phyloP scores from a whole-genome alignment of 192 early-diverging fungal genomes.

The Geranomyces michiganensis region DNA sequence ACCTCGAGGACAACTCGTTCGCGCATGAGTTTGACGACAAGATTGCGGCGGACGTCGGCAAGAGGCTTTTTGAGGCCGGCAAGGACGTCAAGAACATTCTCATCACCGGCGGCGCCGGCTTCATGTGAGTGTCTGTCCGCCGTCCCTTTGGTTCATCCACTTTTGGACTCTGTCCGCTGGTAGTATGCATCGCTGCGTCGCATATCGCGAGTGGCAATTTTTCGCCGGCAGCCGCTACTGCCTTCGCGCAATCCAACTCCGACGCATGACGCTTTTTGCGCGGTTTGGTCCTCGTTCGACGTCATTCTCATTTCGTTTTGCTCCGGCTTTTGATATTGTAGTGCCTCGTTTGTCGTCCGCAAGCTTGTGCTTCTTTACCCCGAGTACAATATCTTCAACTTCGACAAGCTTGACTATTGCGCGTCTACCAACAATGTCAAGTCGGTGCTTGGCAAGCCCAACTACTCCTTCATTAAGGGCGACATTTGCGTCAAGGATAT shows the following conservation, averaged over 20 bases:
- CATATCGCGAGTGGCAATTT: no score
- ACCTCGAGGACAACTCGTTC: no score
- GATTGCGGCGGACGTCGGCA: constrained; percentile 26
- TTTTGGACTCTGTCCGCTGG: no score
- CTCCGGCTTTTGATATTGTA: constrained; percentile 25
- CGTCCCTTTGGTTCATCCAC: no score
- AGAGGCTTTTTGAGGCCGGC: constrained; percentile 16
- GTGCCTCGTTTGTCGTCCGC: constrained; percentile 67
- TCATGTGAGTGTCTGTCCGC: no score
- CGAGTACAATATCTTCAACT: constrained; percentile 64
- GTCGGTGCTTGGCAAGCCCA: constrained; percentile 46
- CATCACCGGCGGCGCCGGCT: constrained; percentile 83
- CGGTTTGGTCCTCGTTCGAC: no score
- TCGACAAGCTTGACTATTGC: constrained; percentile 83
- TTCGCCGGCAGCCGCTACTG: no score
- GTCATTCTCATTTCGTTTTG: not conserved
- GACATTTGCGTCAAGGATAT: constrained; percentile 70
- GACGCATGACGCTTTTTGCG: no score
- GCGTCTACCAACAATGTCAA: constrained; percentile 64
- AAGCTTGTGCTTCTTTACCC: constrained; percentile 68
- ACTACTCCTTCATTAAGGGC: constrained; percentile 71
- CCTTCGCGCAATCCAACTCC: no score
- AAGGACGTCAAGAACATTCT: constrained; percentile 60
- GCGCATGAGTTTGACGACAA: constrained; percentile 3
- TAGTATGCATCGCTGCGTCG: no score